Percentiles rank a stretch among this genome's conserved stretches.
phyloP scores from a whole-genome alignment of 805 yeast genomes.

The Metschnikowia reukaufii region DNA sequence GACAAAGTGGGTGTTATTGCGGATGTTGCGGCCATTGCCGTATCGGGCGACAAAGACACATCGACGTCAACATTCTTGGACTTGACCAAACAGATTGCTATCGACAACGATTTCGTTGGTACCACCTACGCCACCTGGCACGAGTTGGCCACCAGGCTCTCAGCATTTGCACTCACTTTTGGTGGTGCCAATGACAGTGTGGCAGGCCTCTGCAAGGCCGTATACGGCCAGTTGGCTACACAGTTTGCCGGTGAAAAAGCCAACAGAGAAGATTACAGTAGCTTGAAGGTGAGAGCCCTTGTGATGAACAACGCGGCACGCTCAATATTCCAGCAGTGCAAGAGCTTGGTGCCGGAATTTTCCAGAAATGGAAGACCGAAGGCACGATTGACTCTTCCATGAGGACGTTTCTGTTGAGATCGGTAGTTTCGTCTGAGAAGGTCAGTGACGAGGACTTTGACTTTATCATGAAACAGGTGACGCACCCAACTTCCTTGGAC shows the following conservation, averaged over 20 bases:
- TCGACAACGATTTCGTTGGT: conserved; percentile 28
- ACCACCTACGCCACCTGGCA: conserved; percentile 53
- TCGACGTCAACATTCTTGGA: conserved; percentile 46
- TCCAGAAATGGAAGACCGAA: conserved; percentile 24
- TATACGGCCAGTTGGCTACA: conserved; percentile 34
- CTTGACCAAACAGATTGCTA: conserved; percentile 34
- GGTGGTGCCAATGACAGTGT: conserved; percentile 23
- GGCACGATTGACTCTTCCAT: conserved; percentile 44
- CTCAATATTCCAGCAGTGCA: conserved; percentile 39
- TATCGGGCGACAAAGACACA: conserved; percentile 40
- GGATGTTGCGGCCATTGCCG: conserved; percentile 50
- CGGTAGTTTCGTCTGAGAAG: conserved; percentile 40
- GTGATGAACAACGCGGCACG: conserved; percentile 43
- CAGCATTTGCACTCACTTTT: conserved; percentile 35
- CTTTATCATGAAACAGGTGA: conserved; percentile 46
- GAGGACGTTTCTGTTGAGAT: conserved; percentile 42
- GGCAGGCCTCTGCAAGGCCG: conserved; percentile 30
- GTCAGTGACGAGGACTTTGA: conserved; percentile 36
- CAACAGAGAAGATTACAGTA: conserved; percentile 27
- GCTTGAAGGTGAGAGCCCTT: conserved; percentile 36
- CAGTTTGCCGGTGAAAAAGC: conserved; percentile 19
- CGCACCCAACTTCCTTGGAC: conserved; percentile 54
- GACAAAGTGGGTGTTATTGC: conserved; percentile 58
- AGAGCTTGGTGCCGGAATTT: conserved; percentile 32
- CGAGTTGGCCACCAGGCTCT: conserved; percentile 46